Conservation (phyloP, 2,329 filamentous ascomycete species). For the Fusarium sp. region DNA sequence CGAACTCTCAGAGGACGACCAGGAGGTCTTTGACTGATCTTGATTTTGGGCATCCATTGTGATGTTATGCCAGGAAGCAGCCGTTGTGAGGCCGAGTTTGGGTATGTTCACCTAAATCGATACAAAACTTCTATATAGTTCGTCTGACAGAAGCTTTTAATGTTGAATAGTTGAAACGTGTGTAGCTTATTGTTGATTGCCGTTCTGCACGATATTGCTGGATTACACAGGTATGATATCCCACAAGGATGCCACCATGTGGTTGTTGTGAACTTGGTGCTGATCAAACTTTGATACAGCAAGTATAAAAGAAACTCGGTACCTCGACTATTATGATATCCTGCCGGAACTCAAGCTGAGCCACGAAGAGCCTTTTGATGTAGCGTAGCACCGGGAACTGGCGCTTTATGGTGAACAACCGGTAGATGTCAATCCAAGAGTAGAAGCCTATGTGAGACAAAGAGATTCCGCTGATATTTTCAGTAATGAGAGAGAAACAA, state of each 20-base stretch:
- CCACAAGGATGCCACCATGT: neutral
- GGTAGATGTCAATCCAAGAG: conserved; percentile 12
- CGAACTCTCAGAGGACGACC: conserved; percentile 21
- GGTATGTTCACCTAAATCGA: neutral
- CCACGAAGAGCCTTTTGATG: conserved; percentile 22
- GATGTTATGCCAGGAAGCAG: neutral
- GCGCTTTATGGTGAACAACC: conserved; percentile 13
- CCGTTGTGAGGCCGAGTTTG: neutral
- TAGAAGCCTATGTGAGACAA: conserved; percentile 21
- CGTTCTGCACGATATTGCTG: neutral
- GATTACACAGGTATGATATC: conserved; percentile 1
- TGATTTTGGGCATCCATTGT: conserved; percentile 20
- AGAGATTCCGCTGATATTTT: conserved; percentile 6
- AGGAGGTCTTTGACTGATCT: conserved; percentile 7
- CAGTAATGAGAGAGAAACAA: neutral
- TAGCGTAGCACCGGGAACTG: conserved; percentile 25
- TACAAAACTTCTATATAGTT: neutral
- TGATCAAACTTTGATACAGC: neutral
- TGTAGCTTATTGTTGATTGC: conserved; percentile 7
- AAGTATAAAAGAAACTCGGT: neutral
- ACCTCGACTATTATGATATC: neutral
- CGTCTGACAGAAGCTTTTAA: neutral
- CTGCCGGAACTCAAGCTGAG: neutral
- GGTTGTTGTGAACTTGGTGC: neutral
- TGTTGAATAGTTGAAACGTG: neutral